These are phyloP conservation scores for Cicer judaicum DNA, from an alignment of 306 rosid species.

Conservation along the genomic window DNA sequence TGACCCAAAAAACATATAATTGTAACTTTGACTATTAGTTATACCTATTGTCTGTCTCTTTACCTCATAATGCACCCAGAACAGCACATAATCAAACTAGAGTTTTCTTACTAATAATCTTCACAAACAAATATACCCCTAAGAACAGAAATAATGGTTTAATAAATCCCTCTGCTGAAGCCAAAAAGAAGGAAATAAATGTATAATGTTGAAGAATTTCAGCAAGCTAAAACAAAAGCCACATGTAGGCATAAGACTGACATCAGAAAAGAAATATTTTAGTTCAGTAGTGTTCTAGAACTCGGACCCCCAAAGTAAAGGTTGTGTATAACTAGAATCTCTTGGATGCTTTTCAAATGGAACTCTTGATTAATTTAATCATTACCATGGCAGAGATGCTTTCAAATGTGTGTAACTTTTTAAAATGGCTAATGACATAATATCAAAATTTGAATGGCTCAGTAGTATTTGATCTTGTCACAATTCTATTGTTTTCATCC, in stretches of 20 bases:
- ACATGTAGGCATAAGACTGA: not conserved
- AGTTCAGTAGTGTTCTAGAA: slow-evolving; percentile 2
- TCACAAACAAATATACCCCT: not conserved
- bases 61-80: slow-evolving; percentile 13
- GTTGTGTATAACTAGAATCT: slow-evolving; percentile 21
- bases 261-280: slow-evolving; percentile 13
- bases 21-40: slow-evolving; percentile 35
- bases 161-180: not conserved
- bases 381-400: not conserved
- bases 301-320: slow-evolving; percentile 22
- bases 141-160: not conserved
- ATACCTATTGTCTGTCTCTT: not conserved
- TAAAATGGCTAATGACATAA: not conserved
- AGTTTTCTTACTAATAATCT: not conserved
- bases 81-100: not conserved
- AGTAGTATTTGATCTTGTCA: not conserved
- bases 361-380: slow-evolving; percentile 19
- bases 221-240: not conserved
- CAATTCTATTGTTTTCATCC: not conserved
- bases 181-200: not conserved
- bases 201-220: not conserved
- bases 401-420: not conserved
- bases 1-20: not conserved
- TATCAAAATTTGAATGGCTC: not conserved
- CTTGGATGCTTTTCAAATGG: not conserved